Percentiles rank a stretch among this genome's conserved stretches.
These are phyloP conservation scores for Rhodotorula sp. DNA, from an alignment of 1,284 basidiomycete genomes.

Conservation along the genomic window DNA sequence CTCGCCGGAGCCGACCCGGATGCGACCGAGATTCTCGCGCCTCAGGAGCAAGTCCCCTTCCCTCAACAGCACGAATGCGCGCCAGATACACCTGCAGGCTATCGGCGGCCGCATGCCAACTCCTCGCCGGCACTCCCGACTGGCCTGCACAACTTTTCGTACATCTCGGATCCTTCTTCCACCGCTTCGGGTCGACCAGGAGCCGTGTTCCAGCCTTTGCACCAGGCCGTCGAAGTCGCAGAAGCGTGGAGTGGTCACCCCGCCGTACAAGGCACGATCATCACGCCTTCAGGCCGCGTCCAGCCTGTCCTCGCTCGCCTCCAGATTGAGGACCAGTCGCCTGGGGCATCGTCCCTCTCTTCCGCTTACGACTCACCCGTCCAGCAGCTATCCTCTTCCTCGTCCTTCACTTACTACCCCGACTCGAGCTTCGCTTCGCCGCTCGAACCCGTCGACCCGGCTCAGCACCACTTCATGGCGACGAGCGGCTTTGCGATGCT, in stretches of 20 bases:
- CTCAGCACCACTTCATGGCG: too few species aligned
- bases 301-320: conserved; percentile 1
- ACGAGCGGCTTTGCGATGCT: too few species aligned
- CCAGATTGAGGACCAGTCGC: not conserved
- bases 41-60: not conserved
- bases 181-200: not conserved
- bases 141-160: not conserved
- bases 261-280: conserved; percentile 1
- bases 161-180: not conserved
- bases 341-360: not conserved
- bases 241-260: not conserved
- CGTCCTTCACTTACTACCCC: too few species aligned
- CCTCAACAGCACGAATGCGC: not conserved
- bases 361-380: too few species aligned
- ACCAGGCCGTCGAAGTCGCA: not conserved
- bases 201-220: not conserved
- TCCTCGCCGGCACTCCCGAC: conserved; percentile 17
- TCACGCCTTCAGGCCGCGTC: not conserved
- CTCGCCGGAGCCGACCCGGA: not conserved
- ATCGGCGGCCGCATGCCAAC: conserved; percentile 21
- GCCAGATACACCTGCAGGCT: not conserved
- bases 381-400: too few species aligned
- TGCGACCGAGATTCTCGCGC: not conserved
- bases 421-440: too few species aligned
- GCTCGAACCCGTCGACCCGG: too few species aligned